Percentiles rank a stretch among this genome's conserved stretches.
Evolutionary conservation across 2,329 filamentous ascomycete genomes (phyloP).

Genomic region (Proliferodiscus dingleyae): DNA sequence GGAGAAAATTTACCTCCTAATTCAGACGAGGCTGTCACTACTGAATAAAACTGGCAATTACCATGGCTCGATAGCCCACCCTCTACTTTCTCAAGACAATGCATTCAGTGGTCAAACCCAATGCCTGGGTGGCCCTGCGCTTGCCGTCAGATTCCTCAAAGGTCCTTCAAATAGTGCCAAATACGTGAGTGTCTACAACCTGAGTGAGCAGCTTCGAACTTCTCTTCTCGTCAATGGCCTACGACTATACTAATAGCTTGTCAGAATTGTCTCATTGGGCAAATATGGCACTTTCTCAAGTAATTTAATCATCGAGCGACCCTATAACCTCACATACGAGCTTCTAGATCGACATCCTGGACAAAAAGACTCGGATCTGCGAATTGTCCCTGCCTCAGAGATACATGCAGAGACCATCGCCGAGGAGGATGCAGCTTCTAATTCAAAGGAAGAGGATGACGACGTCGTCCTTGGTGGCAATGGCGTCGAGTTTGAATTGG

Average conservation of each 20-base stretch:
- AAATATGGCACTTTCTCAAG: constrained; percentile 91
- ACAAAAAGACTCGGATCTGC: constrained; percentile 63
- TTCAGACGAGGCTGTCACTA: constrained; percentile 6
- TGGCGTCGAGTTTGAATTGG: constrained; percentile 42
- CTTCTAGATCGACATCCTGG: constrained; percentile 66
- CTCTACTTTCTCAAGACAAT: constrained; percentile 15
- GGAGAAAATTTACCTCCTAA: constrained; percentile 8
- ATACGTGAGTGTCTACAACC: constrained; percentile 46
- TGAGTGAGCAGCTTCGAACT: constrained; percentile 19
- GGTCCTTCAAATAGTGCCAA: constrained; percentile 53
- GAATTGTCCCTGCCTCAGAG: constrained; percentile 75
- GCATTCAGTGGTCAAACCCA: constrained; percentile 44
- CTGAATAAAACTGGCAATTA: neutral
- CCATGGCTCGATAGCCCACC: neutral
- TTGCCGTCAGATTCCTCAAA: constrained; percentile 55
- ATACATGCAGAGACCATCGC: constrained; percentile 73
- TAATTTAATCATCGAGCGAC: constrained; percentile 85
- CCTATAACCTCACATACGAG: constrained; percentile 89
- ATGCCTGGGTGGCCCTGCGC: constrained; percentile 56
- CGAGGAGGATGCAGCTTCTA: constrained; percentile 43
- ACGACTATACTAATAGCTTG: constrained; percentile 19
- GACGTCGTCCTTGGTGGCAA: constrained; percentile 38
- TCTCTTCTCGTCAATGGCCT: constrained; percentile 5
- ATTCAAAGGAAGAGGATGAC: constrained; percentile 38
- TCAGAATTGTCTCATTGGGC: constrained; percentile 77